These are phyloP conservation scores for Quercus cerris DNA, from an alignment of 306 rosid genomes.

Conservation along the genomic window DNA sequence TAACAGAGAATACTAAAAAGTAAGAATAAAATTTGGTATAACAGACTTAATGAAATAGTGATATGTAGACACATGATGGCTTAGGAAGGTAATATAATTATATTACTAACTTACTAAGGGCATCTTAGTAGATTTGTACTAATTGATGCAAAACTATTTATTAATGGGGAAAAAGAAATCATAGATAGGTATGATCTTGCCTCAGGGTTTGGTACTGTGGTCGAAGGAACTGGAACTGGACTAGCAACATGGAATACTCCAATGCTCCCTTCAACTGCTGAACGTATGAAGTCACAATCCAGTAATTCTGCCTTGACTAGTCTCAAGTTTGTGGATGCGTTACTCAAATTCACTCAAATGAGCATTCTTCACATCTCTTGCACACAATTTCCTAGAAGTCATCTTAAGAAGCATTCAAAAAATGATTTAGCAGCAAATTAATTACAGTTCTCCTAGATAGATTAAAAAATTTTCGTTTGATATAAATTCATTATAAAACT, in stretches of 20 bases:
- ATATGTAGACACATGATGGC: no score
- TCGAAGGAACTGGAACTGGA: constrained; percentile 37
- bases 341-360: constrained; percentile 32
- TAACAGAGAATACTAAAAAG: background rate
- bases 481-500: background rate
- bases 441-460: background rate
- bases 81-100: no score
- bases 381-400: background rate
- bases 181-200: background rate
- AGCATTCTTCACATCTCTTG: constrained; percentile 31
- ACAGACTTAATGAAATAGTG: no score
- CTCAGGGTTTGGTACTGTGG: constrained; percentile 28
- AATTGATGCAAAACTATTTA: background rate
- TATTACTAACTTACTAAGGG: background rate
- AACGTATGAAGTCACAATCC: constrained; percentile 21
- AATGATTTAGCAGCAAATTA: background rate
- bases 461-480: background rate
- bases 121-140: no score
- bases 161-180: background rate
- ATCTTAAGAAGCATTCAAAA: background rate
- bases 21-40: no score
- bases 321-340: constrained; percentile 38
- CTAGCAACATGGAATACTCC: constrained; percentile 52
- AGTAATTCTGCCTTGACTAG: constrained; percentile 41
- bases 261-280: constrained; percentile 36